These are phyloP conservation scores for Trichophyton mentagrophytes DNA, from an alignment of 2,329 filamentous ascomycete species.

Conservation along the genomic window DNA sequence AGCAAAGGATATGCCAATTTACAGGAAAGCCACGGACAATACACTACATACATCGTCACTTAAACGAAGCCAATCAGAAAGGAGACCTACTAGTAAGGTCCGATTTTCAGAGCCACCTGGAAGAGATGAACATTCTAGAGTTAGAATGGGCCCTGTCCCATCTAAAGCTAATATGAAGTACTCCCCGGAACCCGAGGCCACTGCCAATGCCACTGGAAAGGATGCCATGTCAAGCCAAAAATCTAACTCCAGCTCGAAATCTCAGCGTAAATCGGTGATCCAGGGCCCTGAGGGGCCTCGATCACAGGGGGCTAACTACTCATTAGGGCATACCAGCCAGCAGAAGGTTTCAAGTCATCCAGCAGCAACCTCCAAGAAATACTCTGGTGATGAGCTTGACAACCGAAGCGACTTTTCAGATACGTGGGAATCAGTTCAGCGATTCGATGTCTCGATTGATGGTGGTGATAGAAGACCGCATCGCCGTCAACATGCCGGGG, in stretches of 20 bases:
- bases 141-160: conserved; percentile 9
- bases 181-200: not conserved
- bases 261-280: conserved; percentile 1
- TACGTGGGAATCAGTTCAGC: not conserved
- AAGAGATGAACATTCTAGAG: conserved; percentile 3
- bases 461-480: not conserved
- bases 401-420: not conserved
- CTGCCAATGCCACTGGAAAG: not conserved
- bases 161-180: conserved; percentile 4
- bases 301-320: not conserved
- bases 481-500: not conserved
- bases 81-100: conserved; percentile 8
- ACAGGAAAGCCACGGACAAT: not conserved
- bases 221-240: not conserved
- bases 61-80: conserved; percentile 5
- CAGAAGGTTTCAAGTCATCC: not conserved
- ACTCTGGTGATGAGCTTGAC: not conserved
- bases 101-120: conserved; percentile 9
- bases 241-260: not conserved
- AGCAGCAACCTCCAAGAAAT: not conserved
- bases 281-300: not conserved
- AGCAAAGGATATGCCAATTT: not conserved
- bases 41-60: not conserved
- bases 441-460: not conserved
- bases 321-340: not conserved